Base-by-base conservation (phyloP, 192 early-diverging fungal species). In the Umbelopsis sp. region DNA sequence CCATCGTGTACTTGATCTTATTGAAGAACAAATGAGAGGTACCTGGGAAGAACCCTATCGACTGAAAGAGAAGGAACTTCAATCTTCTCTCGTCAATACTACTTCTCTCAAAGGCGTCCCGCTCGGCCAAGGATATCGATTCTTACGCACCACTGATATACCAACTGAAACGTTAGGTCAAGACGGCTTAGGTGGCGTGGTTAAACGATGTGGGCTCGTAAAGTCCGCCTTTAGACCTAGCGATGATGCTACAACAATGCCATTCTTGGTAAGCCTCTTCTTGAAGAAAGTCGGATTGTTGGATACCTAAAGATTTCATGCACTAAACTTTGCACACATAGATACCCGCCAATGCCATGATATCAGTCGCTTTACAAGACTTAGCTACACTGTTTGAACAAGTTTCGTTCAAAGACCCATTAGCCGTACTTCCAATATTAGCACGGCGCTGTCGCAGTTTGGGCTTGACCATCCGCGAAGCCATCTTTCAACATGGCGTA, bases 301-400 rank as follows among this genome's bases (percentile, higher is more conserved):
- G 16, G 66, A 69, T 16, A 85, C 89, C 0, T 77, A 87, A 4
- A n/a, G n/a, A n/a, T n/a, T n/a, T n/a, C 41, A 77, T 17, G 29
- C 17, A 0, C 70, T 86, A 21, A 73, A 4, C 26, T 17, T 32
- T 26, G 31, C 2, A 4, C 8, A 17, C 2, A 49, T 14, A 78
- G 77, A 85, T 90, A 45, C 85, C 89, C 8, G 73, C 82, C 41
- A 91, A 91, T 71, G 87, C 87, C 4, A 86, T 88, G 53, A 66
- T 62, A 20, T 62, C 56, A 1, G 56, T 62, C 1, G 56, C 56
- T 7, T 62, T 62, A 26, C 56, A 62, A 34, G 56, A 62, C 34
- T 83, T 87, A 16, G 89, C 85, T 75, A 62, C 12, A 0, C 26
- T 62, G 16, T 77, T 91, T 22, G 32, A 56, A 16, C 59, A 74